Percentiles rank a stretch among this genome's conserved stretches.
Conservation (phyloP, 768 basidiomycete species). For the Xerocomellus chrysenteron region DNA sequence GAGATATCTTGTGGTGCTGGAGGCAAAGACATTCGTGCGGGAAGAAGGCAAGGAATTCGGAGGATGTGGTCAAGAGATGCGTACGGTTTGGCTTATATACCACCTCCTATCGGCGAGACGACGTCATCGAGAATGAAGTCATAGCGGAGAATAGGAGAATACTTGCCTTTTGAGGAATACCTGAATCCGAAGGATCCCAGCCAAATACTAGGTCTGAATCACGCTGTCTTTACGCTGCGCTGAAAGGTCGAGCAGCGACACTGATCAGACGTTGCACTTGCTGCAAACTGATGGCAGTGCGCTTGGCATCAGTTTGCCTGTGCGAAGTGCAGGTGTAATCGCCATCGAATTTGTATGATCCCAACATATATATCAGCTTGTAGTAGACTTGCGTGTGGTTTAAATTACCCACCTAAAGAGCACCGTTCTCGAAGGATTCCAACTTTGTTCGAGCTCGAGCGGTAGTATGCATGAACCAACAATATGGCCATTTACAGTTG, state of each 20-base stretch:
- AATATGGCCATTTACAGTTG: no score
- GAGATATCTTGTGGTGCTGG: conserved; percentile 61
- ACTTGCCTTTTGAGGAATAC: conserved; percentile 8
- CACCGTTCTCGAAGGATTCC: no score
- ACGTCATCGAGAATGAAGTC: conserved; percentile 15
- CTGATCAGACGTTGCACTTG: no score
- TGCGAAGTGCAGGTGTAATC: no score
- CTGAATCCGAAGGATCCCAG: background rate
- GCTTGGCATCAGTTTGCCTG: no score
- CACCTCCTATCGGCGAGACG: conserved; percentile 3
- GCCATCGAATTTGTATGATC: background rate
- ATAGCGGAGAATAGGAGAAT: background rate
- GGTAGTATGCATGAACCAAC: no score
- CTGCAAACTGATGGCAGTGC: no score
- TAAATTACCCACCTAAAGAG: background rate
- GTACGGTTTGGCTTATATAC: conserved; percentile 5
- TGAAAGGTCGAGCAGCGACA: no score
- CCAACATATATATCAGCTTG: background rate
- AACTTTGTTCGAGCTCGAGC: no score
- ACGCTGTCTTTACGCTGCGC: no score
- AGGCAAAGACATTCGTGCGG: conserved; percentile 60
- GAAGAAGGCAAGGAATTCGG: background rate
- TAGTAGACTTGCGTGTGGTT: background rate
- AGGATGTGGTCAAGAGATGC: background rate
- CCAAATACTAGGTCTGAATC: no score